Evolutionary conservation across 208 protist genomes (phyloP), one percentile per base, ranked within the genome.

Genomic region (Trypanosoma mega): DNA sequence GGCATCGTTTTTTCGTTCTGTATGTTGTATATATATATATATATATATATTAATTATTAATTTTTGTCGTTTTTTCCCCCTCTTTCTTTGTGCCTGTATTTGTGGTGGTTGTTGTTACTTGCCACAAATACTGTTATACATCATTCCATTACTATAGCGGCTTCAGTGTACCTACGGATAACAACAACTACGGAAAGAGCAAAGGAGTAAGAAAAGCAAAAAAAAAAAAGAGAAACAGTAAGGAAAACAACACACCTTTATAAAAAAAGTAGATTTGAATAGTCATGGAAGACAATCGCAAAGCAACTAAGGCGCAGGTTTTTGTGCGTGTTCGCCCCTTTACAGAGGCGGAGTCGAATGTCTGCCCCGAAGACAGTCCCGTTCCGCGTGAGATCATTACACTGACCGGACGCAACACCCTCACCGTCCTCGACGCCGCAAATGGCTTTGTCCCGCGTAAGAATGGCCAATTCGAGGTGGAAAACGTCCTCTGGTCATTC

Each of bases 321-420:
- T 87, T 87, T 44, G 82, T 89, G 49, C 74, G 82, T 50, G 87
- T 94, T 27, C 82, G 87, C 2, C 87, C 87, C 20, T 94, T 90
- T 63, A 89, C 70, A 0, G 56, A 72, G 2, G 68, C 67, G 6
- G 87, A 94, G 76, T 81, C 74, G 44, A 73, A 53, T 7, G 66
- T 85, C n/a, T 89, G 75, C 34, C 83, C 87, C 1, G 77, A 81
- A n/a, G 82, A 75, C 59, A 74, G 72, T 50, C 69, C 75, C n/a
- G 56, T 92, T 16, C 81, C 87, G 11, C 83, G 87, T 31, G 80
- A 85, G 53, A 68, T 87, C 18, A 34, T 94, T 18, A 20, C 51
- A 1, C 90, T 81, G 80, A 80, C 90, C 58, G 73, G 74, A 30
- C 44, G 72, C 36, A 61, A 73, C 16, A 75, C 59, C 18, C 46